Base-by-base conservation (phyloP, 176 grass and related monocot species). In the Zoysia japonica region DNA sequence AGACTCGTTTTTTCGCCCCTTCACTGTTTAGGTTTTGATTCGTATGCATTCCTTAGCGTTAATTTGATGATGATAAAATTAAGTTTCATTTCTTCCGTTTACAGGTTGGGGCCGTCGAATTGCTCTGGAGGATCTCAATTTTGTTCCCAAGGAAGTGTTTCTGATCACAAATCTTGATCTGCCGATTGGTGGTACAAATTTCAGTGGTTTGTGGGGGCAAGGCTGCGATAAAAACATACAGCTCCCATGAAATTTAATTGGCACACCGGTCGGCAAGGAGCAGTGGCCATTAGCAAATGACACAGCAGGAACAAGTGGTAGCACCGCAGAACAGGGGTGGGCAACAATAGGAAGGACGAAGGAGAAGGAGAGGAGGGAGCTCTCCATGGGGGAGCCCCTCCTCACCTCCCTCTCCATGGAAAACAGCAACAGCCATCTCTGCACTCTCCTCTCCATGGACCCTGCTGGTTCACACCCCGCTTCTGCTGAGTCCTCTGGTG, bases 391-490 rank as follows among this genome's bases (percentile, higher is more conserved):
- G 39, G 91, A 93, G 78, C 64, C 85, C 78, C 86, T 88, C 85
- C 88, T 90, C 76, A 88, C 88, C 71, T 50, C 83, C 46, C 79
- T 93, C 20, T 88, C 91, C 76, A 93, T 90, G 85, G 91, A 93
- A 61, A 89, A 92, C 83, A 78, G 64, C 61, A 87, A 74, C 50
- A 82, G 53, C 78, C 85, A 90, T 45, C 88, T 83, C 76, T 86
- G 71, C 85, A 93, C 91, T 62, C 91, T 83, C 61, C 91, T 93
- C 62, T 93, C 91, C 47, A 93, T 93, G 85, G 91, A 93, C 47
- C 76, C 88, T 5, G 75, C 83, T 0, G 91, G 91, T 2, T 76
- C 83, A 2, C 79, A 82, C 13, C 65, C 61, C 4, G 56, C 56
- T 56, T 88, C 88, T 0, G 68, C 53, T 0, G 84, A 77, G 9